Base-by-base conservation (phyloP, 1,284 basidiomycete species). In the Porphyrellus sp. region DNA sequence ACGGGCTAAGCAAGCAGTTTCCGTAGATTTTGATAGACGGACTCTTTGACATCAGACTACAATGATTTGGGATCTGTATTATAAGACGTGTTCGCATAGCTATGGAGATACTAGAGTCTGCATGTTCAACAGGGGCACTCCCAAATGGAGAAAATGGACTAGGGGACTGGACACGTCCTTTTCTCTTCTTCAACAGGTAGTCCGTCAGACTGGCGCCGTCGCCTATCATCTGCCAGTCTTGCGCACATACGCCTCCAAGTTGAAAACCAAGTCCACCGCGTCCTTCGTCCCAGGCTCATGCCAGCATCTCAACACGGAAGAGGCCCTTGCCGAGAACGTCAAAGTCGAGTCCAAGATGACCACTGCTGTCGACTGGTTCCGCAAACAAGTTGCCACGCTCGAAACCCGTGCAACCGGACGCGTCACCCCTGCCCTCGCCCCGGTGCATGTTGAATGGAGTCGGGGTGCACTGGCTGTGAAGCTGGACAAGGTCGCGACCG, bases 401-500 rank as follows among this genome's bases (percentile, higher is more conserved):
- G 86, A 89, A 68, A 77, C 77, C 18, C 81, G 88, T n/a, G 86
- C 85, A 1, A 81, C 75, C 53, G 89, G 89, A 31, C 83, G 87
- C 31, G 78, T 91, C 53, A 87, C 85, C 0, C 86, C 89, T 6
- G 77, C 77, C 3, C 59, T 91, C 39, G 73, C 81, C n/a, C 79
- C 84, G 1, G 86, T 91, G 13, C 76, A 79, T 24, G 82, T 91
- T 28, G 73, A 72, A 52, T 59, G 81, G 7, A 75, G 70, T 2
- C 67, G 67, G 23, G 70, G 72, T 20, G n/a, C n/a, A n/a, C 70
- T 74, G 18, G 58, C 52, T 1, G 66, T 76, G 43, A 73, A 70
- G 38, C 67, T 91, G 34, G 83, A 88, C 38, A 85, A 89, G 49
- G 65, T 91, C 18, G 85, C 89, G 1, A 89, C 87, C 0, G 79